Conservation (phyloP, 1,284 basidiomycete species). For the Ganoderma sinense region DNA sequence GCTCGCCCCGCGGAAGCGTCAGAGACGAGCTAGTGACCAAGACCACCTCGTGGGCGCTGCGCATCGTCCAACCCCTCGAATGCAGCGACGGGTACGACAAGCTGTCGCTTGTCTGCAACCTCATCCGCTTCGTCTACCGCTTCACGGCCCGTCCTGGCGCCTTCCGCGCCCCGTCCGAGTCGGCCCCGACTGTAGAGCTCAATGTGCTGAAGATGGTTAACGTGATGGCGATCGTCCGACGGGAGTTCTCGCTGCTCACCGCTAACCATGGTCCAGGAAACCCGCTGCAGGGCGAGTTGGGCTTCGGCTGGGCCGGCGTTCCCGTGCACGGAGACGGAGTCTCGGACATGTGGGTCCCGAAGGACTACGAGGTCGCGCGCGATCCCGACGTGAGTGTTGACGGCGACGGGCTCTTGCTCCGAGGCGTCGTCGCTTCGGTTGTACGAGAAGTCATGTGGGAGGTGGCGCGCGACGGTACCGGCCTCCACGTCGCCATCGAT, state of each 20-base stretch:
- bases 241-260: constrained; percentile 24
- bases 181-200: background rate
- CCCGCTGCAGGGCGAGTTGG: constrained; percentile 10
- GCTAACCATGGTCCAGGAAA: constrained; percentile 20
- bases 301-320: constrained; percentile 27
- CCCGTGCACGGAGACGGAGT: constrained; percentile 16
- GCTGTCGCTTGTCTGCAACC: constrained; percentile 22
- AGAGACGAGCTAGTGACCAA: constrained; percentile 4
- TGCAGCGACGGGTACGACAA: constrained; percentile 30
- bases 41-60: constrained; percentile 23
- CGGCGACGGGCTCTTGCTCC: constrained; percentile 9
- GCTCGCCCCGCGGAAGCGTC: constrained; percentile 17
- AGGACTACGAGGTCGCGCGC: constrained; percentile 22
- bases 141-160: constrained; percentile 21
- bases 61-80: constrained; percentile 23
- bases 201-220: constrained; percentile 31
- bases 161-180: background rate
- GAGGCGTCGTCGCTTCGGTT: constrained; percentile 17
- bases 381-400: constrained; percentile 14
- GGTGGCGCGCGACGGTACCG: constrained; percentile 1
- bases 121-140: constrained; percentile 20
- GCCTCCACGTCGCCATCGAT: constrained; percentile 14
- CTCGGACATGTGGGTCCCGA: constrained; percentile 16
- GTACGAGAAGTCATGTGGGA: constrained; percentile 14
- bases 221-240: constrained; percentile 20